These are phyloP conservation scores for Adansonia gregorii DNA, from an alignment of 441 rosid species.

Conservation along the genomic window DNA sequence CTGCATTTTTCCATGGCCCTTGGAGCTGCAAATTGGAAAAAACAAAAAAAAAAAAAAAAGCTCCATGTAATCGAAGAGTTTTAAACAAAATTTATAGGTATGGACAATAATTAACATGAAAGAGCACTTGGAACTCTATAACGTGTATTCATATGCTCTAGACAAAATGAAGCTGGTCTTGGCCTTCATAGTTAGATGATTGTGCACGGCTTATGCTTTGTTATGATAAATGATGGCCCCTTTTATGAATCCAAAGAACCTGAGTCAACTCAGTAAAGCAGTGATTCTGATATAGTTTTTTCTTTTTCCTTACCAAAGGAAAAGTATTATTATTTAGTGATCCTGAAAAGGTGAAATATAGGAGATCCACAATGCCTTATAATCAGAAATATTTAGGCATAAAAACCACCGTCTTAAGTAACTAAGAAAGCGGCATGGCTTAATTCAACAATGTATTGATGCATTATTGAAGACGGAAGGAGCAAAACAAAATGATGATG, in stretches of 20 bases:
- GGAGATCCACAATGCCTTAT: neutral
- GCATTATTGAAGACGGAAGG: too few species aligned
- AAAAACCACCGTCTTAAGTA: too few species aligned
- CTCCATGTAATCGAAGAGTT: neutral
- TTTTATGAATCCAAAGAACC: neutral
- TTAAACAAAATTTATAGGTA: neutral
- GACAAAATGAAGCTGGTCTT: neutral
- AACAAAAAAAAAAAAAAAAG: neutral
- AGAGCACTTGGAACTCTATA: neutral
- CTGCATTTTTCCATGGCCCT: slow-evolving; percentile 68
- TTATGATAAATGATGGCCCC: slow-evolving; percentile 5
- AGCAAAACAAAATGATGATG: too few species aligned
- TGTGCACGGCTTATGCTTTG: slow-evolving; percentile 1
- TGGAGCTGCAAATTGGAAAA: slow-evolving; percentile 57
- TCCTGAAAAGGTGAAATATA: neutral
- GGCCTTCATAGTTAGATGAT: neutral
- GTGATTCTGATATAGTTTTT: neutral
- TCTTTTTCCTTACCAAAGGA: neutral
- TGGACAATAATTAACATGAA: neutral
- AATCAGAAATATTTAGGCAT: neutral
- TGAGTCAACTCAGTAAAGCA: slow-evolving; percentile 2
- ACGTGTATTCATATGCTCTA: slow-evolving; percentile 8
- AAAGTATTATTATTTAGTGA: neutral
- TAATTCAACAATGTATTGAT: too few species aligned
- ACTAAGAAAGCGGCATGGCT: too few species aligned